Evolutionary conservation across 108 stramenopile species (phyloP).

Genomic region (Chaetoceros tenuissimus): DNA sequence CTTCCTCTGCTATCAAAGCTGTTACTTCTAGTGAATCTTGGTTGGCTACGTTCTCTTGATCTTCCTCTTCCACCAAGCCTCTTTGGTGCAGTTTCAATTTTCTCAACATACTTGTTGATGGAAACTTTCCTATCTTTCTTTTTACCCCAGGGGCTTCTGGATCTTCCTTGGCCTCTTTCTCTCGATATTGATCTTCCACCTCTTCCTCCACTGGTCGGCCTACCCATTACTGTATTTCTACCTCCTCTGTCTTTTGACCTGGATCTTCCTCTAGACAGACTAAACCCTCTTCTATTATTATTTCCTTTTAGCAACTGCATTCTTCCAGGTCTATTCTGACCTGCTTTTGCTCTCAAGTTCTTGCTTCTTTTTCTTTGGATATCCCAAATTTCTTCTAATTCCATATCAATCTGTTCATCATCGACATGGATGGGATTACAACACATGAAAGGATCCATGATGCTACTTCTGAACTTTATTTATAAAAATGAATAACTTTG

Average conservation of each 20-base stretch:
- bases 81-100: not conserved
- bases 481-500: too few species aligned
- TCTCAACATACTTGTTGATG: not conserved
- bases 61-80: too few species aligned
- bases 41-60: too few species aligned
- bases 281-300: not conserved
- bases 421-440: not conserved
- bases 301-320: not conserved
- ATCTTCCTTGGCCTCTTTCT: not conserved
- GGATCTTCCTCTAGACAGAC: not conserved
- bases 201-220: not conserved
- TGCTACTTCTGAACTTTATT: too few species aligned
- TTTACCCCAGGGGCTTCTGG: not conserved
- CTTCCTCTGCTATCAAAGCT: not conserved
- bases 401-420: not conserved
- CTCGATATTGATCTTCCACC: not conserved
- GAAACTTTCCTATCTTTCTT: not conserved
- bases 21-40: not conserved
- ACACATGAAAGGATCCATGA: not conserved
- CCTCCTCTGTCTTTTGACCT: too few species aligned
- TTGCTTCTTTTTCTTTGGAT: not conserved
- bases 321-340: not conserved
- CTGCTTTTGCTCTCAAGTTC: not conserved
- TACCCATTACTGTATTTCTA: too few species aligned
- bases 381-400: not conserved